Percentiles rank a stretch among this genome's conserved stretches.
These are phyloP conservation scores for Crotalaria pallida DNA, from an alignment of 306 rosid genomes.

Conservation along the genomic window DNA sequence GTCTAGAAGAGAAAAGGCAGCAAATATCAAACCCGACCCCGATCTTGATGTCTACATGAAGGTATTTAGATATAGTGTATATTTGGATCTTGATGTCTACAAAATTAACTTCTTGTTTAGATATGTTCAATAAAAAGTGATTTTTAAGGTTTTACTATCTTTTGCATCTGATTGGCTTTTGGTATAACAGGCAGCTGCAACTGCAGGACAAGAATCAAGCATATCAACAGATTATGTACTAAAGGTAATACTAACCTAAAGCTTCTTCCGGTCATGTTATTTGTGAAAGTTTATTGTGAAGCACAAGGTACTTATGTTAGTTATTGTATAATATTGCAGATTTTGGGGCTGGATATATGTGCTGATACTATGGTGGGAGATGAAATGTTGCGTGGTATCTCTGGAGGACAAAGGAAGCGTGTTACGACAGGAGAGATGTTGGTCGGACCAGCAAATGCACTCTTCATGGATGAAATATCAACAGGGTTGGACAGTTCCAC, in stretches of 20 bases:
- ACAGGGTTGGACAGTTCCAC: slow-evolving; percentile 56
- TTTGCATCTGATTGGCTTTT: not conserved
- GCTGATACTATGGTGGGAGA: slow-evolving; percentile 75
- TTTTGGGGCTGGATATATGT: slow-evolving; percentile 66
- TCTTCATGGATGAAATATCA: slow-evolving; percentile 55
- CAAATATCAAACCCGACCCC: slow-evolving; percentile 55
- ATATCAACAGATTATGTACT: slow-evolving; percentile 51
- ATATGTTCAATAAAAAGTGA: too few relatives aligned
- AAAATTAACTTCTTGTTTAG: not conserved
- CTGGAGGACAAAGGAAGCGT: slow-evolving; percentile 85
- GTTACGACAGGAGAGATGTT: slow-evolving; percentile 64
- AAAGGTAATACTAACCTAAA: slow-evolving; percentile 33
- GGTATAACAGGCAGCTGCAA: slow-evolving; percentile 11
- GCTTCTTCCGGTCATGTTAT: not conserved
- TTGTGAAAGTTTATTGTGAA: not conserved
- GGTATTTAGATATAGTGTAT: not conserved
- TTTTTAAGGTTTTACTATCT: not conserved
- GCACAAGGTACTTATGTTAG: not conserved
- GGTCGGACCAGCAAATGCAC: slow-evolving; percentile 50
- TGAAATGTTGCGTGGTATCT: slow-evolving; percentile 76
- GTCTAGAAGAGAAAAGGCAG: slow-evolving; percentile 50
- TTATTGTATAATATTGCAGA: slow-evolving; percentile 17
- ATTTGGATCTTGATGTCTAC: too few relatives aligned
- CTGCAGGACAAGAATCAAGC: slow-evolving; percentile 41
- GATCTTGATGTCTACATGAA: slow-evolving; percentile 75